Conservation (phyloP, 129 eudicot species). For the Lactuca saligna region DNA sequence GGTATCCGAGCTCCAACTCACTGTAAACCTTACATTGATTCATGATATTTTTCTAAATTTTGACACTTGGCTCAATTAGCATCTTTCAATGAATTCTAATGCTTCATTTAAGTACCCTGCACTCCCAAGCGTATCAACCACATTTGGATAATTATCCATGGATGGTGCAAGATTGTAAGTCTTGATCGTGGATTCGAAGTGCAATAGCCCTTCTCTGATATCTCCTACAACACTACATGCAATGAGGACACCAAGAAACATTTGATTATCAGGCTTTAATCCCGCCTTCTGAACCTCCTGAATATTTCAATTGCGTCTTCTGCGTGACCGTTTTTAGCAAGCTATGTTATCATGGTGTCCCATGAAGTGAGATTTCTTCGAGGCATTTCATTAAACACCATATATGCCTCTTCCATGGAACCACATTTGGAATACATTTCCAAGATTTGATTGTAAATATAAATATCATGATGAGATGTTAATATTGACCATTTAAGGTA, state of each 20-base stretch:
- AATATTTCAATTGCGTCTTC: constrained; percentile 41
- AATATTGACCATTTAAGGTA: constrained; percentile 25
- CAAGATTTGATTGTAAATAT: constrained; percentile 28
- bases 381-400: too few species aligned
- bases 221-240: constrained; percentile 41
- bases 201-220: constrained; percentile 35
- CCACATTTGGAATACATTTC: constrained; percentile 37
- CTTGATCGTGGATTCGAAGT: constrained; percentile 36
- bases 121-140: constrained; percentile 6
- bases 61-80: constrained; percentile 6
- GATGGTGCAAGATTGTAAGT: constrained; percentile 30
- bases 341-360: constrained; percentile 40
- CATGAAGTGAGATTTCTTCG: too few species aligned
- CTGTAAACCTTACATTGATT: constrained; percentile 29
- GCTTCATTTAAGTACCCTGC: constrained; percentile 27
- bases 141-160: background rate
- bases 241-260: constrained; percentile 31
- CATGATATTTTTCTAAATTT: constrained; percentile 36
- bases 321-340: constrained; percentile 40
- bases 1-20: constrained; percentile 35
- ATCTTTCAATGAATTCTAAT: constrained; percentile 36
- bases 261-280: constrained; percentile 33
- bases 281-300: constrained; percentile 39
- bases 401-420: constrained; percentile 22
- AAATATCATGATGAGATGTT: constrained; percentile 4